Evolutionary conservation across 2,329 filamentous ascomycete genomes (phyloP), one percentile per base, ranked within the genome.

Genomic region (Parafenestella ontariensis): DNA sequence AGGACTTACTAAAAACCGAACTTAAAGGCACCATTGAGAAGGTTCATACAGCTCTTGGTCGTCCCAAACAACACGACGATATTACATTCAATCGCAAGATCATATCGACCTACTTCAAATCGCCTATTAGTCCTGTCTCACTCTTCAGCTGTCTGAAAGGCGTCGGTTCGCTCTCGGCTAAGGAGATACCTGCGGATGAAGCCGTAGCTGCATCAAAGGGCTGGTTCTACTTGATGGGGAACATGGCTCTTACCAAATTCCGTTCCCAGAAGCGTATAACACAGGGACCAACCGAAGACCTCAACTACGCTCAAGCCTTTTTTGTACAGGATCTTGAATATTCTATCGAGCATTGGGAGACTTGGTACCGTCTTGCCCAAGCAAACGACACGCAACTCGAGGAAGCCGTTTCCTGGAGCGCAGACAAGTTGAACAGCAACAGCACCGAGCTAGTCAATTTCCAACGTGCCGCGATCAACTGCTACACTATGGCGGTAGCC

Each of bases 201-300:
- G 84, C 85, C 0, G 78, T 81, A 11, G 79, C 96, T 29, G 92
- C 93, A 0, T 86, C 86, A 21, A 89, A 91, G 62, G 91, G 92
- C 41, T 98, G 94, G 94, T 96, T 92, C 73, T 96, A 95, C 73
- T 79, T 97, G 26, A 85, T 96, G 58, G 94, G 94, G 18, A 90
- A 95, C 82, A 90, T 96, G 51, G 88, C 91, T 2, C 82, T 98
- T 52, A 91, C 89, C 39, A 96, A 92, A 68, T 98, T 96, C 85
- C 71, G 90, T 81, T 80, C 84, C 79, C 76, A 93, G 82, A 91
- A 94, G 66, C 86, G 92, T 18, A 84, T 92, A 65, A 91, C 86
- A 2, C 89, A 90, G 1, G 89, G 89, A 3, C 89, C 91, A 13
- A 94, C 90, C 0, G 91, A 94, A 63, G 92, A 96, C 68, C 80